These are phyloP conservation scores for Wilcoxina mikolae DNA, from an alignment of 495 filamentous ascomycete species.

Conservation along the genomic window DNA sequence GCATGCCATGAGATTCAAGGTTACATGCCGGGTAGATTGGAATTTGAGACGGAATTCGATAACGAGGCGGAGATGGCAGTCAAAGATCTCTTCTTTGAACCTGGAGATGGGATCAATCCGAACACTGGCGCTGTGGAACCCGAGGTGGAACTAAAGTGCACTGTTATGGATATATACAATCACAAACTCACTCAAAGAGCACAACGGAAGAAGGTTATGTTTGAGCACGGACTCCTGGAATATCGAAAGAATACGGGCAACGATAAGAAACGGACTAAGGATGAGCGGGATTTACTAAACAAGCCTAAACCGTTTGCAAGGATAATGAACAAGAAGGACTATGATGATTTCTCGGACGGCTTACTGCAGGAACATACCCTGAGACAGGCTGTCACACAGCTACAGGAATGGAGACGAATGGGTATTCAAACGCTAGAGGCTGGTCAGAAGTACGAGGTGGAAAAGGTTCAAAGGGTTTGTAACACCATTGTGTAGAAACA, in stretches of 20 bases:
- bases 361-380: slow-evolving; percentile 82
- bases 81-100: slow-evolving; percentile 94
- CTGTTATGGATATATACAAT: slow-evolving; percentile 98
- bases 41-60: slow-evolving; percentile 94
- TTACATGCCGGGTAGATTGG: slow-evolving; percentile 94
- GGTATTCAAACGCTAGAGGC: slow-evolving; percentile 66
- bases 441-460: slow-evolving; percentile 88
- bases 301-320: slow-evolving; percentile 91
- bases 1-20: slow-evolving; percentile 95
- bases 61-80: slow-evolving; percentile 98
- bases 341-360: slow-evolving; percentile 66
- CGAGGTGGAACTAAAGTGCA: slow-evolving; percentile 93
- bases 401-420: slow-evolving; percentile 86
- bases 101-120: slow-evolving; percentile 77
- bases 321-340: slow-evolving; percentile 90
- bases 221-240: slow-evolving; percentile 83
- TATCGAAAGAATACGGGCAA: slow-evolving; percentile 72
- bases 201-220: slow-evolving; percentile 93
- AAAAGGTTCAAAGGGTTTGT: slow-evolving; percentile 55
- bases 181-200: slow-evolving; percentile 75
- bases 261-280: slow-evolving; percentile 92
- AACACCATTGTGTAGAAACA: neutral
- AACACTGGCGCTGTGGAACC: slow-evolving; percentile 71
- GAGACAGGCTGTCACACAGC: slow-evolving; percentile 70
- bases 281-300: slow-evolving; percentile 77